Conservation (phyloP, 129 eudicot species). For the Artemisia tridentata region DNA sequence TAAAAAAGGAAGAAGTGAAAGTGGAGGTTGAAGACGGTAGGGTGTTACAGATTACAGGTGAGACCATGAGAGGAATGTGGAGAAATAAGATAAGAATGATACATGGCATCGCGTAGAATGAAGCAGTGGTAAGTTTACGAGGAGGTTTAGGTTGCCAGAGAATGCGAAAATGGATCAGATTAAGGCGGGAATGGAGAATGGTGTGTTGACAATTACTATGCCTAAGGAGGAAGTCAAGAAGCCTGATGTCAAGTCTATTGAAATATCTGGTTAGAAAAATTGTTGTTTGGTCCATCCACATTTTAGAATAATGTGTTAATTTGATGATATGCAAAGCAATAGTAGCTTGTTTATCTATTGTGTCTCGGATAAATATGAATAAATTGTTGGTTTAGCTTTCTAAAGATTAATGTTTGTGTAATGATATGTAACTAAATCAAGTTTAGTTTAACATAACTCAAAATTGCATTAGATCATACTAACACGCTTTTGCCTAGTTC, state of each 20-base stretch:
- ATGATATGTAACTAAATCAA: background rate
- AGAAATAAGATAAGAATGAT: slow-evolving; percentile 52
- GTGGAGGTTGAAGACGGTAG: slow-evolving; percentile 39
- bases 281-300: background rate
- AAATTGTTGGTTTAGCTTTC: background rate
- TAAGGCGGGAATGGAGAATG: slow-evolving; percentile 41
- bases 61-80: slow-evolving; percentile 44
- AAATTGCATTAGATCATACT: background rate
- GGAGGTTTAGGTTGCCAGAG: slow-evolving; percentile 53
- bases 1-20: slow-evolving; percentile 44
- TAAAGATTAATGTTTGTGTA: too few species aligned
- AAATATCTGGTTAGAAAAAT: slow-evolving; percentile 30
- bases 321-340: background rate
- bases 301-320: background rate
- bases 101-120: slow-evolving; percentile 14
- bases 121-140: slow-evolving; percentile 37
- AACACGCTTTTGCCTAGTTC: too few species aligned
- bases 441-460: background rate
- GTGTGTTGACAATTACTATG: slow-evolving; percentile 41
- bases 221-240: slow-evolving; percentile 44
- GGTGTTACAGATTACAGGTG: slow-evolving; percentile 40
- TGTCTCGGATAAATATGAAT: background rate
- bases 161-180: slow-evolving; percentile 40
- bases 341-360: background rate
- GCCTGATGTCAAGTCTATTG: slow-evolving; percentile 36